A percentile compares a stretch with the other conserved stretches of the same genome.
Conservation (phyloP, 495 filamentous ascomycete genomes). For the Podospora comata region DNA sequence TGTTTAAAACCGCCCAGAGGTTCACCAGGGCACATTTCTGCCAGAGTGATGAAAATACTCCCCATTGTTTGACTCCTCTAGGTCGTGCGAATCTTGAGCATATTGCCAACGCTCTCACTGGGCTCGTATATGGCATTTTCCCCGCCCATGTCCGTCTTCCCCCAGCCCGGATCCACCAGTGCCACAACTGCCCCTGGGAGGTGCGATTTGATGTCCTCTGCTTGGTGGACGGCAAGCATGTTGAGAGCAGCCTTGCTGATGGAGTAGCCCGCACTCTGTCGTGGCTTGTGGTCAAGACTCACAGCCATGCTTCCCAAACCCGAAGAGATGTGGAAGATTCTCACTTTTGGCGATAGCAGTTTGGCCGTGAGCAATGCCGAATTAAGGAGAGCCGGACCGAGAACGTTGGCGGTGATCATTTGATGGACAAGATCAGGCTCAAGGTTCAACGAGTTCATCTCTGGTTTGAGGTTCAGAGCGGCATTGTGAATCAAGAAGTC, state of each 20-base stretch:
- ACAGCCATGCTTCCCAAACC: constrained; percentile 33
- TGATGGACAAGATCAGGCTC: constrained; percentile 31
- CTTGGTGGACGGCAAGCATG: constrained; percentile 44
- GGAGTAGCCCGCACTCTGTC: constrained; percentile 35
- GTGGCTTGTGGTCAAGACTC: constrained; percentile 9
- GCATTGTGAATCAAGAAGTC: constrained; percentile 48
- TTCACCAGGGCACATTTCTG: constrained; percentile 29
- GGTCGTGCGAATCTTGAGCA: constrained; percentile 27
- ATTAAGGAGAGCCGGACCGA: constrained; percentile 41
- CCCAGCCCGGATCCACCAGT: constrained; percentile 60
- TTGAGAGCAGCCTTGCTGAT: constrained; percentile 46
- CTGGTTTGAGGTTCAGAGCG: constrained; percentile 34
- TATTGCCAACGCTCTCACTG: constrained; percentile 43
- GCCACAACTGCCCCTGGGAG: constrained; percentile 46
- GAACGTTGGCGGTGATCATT: constrained; percentile 38
- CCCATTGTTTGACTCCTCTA: constrained; percentile 40
- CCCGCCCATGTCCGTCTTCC: constrained; percentile 61
- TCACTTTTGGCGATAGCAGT: constrained; percentile 25
- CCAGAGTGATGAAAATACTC: constrained; percentile 32
- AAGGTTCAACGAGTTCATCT: constrained; percentile 37
- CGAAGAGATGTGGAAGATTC: constrained; percentile 42
- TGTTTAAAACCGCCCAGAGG: background rate
- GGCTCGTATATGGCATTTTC: constrained; percentile 44
- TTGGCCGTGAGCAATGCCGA: constrained; percentile 30
- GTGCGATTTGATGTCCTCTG: constrained; percentile 31